A percentile compares a stretch with the other conserved stretches of the same genome.
These are phyloP conservation scores for Metschnikowia amazonensis DNA, from an alignment of 805 yeast genomes.

Conservation along the genomic window DNA sequence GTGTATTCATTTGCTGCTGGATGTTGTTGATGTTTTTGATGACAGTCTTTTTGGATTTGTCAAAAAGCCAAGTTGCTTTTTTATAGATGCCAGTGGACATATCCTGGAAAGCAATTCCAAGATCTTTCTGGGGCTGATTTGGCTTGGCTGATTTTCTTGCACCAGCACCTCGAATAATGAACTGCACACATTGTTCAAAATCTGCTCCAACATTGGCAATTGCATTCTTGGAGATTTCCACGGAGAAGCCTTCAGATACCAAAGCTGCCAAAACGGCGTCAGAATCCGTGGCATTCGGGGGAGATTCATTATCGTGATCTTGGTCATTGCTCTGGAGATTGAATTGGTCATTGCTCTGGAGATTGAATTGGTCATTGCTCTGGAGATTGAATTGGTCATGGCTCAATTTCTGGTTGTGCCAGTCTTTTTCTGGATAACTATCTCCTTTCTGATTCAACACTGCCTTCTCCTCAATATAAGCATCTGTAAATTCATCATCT, in stretches of 20 bases:
- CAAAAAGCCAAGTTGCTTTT: constrained; percentile 56
- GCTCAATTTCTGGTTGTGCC: not conserved
- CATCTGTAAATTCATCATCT: constrained; percentile 45
- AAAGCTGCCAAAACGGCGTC: constrained; percentile 63
- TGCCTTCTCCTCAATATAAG: constrained; percentile 16
- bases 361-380: not conserved
- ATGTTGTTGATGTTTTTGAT: constrained; percentile 61
- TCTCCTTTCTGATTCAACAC: not conserved
- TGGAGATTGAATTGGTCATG: not conserved
- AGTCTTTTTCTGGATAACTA: not conserved
- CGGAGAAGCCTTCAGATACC: constrained; percentile 75
- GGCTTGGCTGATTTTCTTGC: not conserved
- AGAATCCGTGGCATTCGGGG: constrained; percentile 12
- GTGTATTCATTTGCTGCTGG: constrained; percentile 23
- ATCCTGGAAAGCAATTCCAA: constrained; percentile 42
- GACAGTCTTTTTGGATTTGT: constrained; percentile 57
- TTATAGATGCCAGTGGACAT: constrained; percentile 53
- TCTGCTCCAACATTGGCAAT: constrained; percentile 55
- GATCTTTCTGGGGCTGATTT: constrained; percentile 15
- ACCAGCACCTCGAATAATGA: constrained; percentile 47
- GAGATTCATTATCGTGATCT: not conserved
- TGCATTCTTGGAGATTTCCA: constrained; percentile 58
- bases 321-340: too few species aligned
- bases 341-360: not conserved
- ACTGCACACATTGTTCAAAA: constrained; percentile 62